Base-by-base conservation (phyloP, 2,329 filamentous ascomycete genomes). In the Microsporum audouinii region DNA sequence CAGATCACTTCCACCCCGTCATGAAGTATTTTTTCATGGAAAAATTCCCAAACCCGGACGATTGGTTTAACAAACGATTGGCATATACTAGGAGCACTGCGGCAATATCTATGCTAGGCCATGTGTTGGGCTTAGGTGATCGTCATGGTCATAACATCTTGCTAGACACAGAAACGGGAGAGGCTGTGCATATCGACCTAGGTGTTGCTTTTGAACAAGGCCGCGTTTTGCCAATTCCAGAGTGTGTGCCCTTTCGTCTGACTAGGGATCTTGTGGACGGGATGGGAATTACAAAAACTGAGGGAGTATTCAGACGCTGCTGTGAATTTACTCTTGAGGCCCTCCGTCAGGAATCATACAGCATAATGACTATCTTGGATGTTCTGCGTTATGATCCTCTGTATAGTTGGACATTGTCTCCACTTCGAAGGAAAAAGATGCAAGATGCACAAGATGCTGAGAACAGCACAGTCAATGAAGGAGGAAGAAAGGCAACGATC, bases 1-100 rank as follows among this genome's bases (percentile, higher is more conserved):
- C 85, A 4, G 86, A 91, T 2, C 83, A 84, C 57, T 96, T 97
- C 72, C 88, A 91, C 64, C 94, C 95, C 0, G 94, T 97, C 3
- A 88, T 99, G 86, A 85, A 88, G 61, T 95, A 91, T 77, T 99
- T 99, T 77, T 96, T 99, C 72, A 90, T 96, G 79, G 94, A 99
- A 72, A 84, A 88, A 63, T 99, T 96, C 71, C 81, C 86, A 58
- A 90, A 96, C 65, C 94, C 94, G 0, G 92, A 99, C 70, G 91
- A 95, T 67, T 99, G 94, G 94, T 99, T 96, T 69, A 82, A 84
- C 63, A 89, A 86, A 67, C 84, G 95, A 5, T 82, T 96, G 7
- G 91, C 92, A 4, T 99, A 99, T 71, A 95, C 91, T 0, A 84
- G 94, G 62, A 94, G 88, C 47, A 97, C 92, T 0, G 94, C 94